These are phyloP conservation scores for Diaporthe vaccinii DNA, from an alignment of 2,329 filamentous ascomycete genomes.

Conservation along the genomic window DNA sequence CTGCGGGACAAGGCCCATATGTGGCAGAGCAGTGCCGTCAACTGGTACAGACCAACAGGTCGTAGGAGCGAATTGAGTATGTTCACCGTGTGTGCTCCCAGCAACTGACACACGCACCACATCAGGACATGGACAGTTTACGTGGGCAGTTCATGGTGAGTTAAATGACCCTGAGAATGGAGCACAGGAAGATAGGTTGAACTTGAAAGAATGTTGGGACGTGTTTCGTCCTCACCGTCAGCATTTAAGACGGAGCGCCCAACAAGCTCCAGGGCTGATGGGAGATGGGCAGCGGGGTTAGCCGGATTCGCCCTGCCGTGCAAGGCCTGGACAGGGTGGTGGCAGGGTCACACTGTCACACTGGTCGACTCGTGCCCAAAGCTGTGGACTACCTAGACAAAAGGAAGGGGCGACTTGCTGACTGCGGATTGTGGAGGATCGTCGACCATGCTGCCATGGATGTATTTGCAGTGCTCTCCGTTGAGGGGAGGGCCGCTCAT, in stretches of 20 bases:
- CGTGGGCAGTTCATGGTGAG: constrained; percentile 27
- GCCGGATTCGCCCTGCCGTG: neutral
- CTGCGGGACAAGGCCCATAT: neutral
- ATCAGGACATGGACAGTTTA: neutral
- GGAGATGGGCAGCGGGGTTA: constrained; percentile 18
- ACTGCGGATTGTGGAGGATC: constrained; percentile 8
- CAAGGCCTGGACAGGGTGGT: neutral
- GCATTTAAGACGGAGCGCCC: constrained; percentile 24
- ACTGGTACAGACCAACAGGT: neutral
- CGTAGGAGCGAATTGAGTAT: too few species aligned
- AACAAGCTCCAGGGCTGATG: constrained; percentile 32
- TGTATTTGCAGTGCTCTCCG: neutral
- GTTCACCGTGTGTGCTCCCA: neutral
- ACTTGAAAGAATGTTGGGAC: constrained; percentile 33
- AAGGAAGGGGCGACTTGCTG: neutral
- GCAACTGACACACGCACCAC: neutral
- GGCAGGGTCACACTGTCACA: constrained; percentile 26
- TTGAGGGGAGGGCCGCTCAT: neutral
- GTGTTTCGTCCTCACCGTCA: constrained; percentile 27
- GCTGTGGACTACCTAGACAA: constrained; percentile 3
- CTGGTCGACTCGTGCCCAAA: constrained; percentile 31
- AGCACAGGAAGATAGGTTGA: neutral
- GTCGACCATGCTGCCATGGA: constrained; percentile 3
- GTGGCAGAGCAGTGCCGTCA: neutral
- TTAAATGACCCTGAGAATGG: neutral